Evolutionary conservation across 805 yeast genomes (phyloP), one percentile per base, ranked within the genome.

Genomic region (Metschnikowia arizonensis): DNA sequence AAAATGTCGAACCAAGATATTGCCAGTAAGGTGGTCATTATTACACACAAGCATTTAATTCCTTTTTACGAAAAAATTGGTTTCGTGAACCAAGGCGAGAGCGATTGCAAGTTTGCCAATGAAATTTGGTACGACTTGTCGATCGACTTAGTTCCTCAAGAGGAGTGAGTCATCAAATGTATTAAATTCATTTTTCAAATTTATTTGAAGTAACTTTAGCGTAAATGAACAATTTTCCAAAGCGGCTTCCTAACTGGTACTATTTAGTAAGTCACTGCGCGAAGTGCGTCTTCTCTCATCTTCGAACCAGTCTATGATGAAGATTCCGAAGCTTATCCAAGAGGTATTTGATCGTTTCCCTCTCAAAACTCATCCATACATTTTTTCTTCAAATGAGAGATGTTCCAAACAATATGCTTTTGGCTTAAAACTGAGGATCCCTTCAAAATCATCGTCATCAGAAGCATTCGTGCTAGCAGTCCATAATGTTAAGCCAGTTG

Each of bases 61-160:
- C 83, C 85, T 17, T 90, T 90, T 64, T 91, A 91, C 68, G 82
- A 81, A 57, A 79, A 83, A 55, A 74, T 88, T 31, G 97, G 96
- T 0, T 93, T 91, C 65, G 68, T 72, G 48, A 81, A 83, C 55
- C 69, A 71, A 40, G 97, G 95, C 32, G 69, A 69, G 41, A 83
- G 86, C 52, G 64, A 70, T 19, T 79, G 85, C 57, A 61, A 67
- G 35, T 77, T 73, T 62, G 91, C 79, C 23, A 82, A 77, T 40
- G 75, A 63, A 25, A 63, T 66, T 29, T 85, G 90, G 90, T 73
- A 73, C 51, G 85, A 83, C 57, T 59, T 84, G 66, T 56, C 71
- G 28, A 69, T 72, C 48, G 76, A 72, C 54, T 67, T 72, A 57
- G 64, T 69, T 29, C 68, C 73, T 9, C 72, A 69, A 45, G 74